phyloP scores from a whole-genome alignment of 345 rosid genomes.

The Lenwebbia sp. region DNA sequence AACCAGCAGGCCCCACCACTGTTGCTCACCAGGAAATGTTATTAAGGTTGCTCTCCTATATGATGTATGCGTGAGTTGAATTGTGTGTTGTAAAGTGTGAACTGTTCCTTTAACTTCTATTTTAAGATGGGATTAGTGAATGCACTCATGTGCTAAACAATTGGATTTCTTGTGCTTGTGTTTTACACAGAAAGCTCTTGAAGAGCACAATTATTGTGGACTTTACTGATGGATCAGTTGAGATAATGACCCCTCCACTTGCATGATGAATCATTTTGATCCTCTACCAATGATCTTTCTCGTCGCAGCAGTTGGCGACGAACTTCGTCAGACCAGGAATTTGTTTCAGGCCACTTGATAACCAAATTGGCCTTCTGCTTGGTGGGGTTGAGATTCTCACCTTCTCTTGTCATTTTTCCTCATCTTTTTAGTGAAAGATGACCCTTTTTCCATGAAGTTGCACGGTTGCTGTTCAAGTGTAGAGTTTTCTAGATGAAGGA shows the following conservation, averaged over 20 bases:
- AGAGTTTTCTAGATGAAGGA: not conserved
- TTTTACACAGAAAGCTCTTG: not conserved
- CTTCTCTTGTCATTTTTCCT: not conserved
- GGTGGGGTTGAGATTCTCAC: not conserved
- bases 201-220: not conserved
- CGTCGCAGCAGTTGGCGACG: not conserved
- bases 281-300: not conserved
- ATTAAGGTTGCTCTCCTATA: not conserved
- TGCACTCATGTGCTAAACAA: not conserved
- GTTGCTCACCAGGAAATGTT: conserved; percentile 23
- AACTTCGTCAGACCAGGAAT: not conserved
- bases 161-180: not conserved
- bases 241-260: not conserved
- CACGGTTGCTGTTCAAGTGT: not conserved
- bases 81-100: not conserved
- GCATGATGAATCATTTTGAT: not conserved
- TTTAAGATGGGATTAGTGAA: not conserved
- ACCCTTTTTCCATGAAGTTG: not conserved
- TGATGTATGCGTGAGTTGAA: not conserved
- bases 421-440: not conserved
- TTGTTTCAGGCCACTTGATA: not conserved
- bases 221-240: not conserved
- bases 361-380: not conserved
- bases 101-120: not conserved
- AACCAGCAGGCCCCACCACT: conserved; percentile 16